Evolutionary conservation across 306 rosid genomes (phyloP).

Genomic region (Canavalia ensiformis): DNA sequence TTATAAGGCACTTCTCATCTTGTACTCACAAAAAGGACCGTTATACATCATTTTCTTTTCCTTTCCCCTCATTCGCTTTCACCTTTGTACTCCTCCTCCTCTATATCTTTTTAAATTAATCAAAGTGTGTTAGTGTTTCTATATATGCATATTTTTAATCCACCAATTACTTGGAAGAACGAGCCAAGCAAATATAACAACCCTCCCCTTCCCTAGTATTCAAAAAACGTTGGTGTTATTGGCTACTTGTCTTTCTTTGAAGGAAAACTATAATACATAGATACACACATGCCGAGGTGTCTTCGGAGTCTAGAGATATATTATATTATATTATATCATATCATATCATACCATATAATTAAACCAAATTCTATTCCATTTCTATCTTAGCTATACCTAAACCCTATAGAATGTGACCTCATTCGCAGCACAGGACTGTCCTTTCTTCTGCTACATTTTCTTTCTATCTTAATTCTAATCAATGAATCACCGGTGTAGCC

Average conservation of each 20-base stretch:
- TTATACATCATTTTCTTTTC: slow-evolving; percentile 58
- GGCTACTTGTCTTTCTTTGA: slow-evolving; percentile 53
- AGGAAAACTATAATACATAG: slow-evolving; percentile 53
- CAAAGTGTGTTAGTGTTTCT: slow-evolving; percentile 31
- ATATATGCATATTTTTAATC: slow-evolving; percentile 30
- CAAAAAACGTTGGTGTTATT: slow-evolving; percentile 39
- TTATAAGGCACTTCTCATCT: slow-evolving; percentile 8
- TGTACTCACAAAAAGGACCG: slow-evolving; percentile 48
- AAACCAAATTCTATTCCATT: slow-evolving; percentile 43
- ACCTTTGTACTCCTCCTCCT: slow-evolving; percentile 45
- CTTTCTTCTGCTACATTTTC: slow-evolving; percentile 26
- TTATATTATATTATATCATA: background rate
- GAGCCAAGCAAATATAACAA: slow-evolving; percentile 42
- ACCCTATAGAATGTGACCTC: slow-evolving; percentile 39
- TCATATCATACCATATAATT: background rate
- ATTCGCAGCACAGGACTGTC: slow-evolving; percentile 27
- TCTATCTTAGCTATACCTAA: slow-evolving; percentile 40
- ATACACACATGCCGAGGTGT: slow-evolving; percentile 38
- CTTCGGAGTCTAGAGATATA: background rate
- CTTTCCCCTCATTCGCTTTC: slow-evolving; percentile 44
- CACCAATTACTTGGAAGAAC: slow-evolving; percentile 41
- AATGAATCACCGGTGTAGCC: slow-evolving; percentile 38
- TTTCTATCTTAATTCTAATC: slow-evolving; percentile 5
- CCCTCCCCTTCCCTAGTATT: slow-evolving; percentile 11
- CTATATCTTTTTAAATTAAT: slow-evolving; percentile 14